Evolutionary conservation across 2,329 filamentous ascomycete genomes (phyloP), one percentile per base, ranked within the genome.

Genomic region (Calonectria multiphialidica): DNA sequence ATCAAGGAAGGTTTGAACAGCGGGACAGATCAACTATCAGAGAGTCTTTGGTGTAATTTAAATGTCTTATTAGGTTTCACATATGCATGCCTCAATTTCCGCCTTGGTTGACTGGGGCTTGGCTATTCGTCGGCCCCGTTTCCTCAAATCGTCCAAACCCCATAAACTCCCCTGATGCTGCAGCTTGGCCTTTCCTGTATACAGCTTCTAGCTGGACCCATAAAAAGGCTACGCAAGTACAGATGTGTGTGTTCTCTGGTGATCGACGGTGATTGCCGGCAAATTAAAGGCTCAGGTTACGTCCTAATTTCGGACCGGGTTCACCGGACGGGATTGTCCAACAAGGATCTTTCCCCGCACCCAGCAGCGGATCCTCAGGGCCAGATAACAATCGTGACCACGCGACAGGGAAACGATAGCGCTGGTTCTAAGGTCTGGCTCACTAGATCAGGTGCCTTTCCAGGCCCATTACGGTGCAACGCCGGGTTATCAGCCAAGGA

Each of bases 1-100:
- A 59, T 40, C 53, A 25, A 33, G 13, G 25, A 40, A 23, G 33
- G 21, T 21, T 59, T 40, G 35, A 59, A 59, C 53, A 15, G 37
- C 53, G 53, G 33, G 40, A 18, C 53, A 35, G 15, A 10, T 30
- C 21, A 59, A 25, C 53, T 25, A 16, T 16, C 33, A 59, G 53
- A 59, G 53, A 59, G 25, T 1, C 35, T 59, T 10, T 59, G 30
- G 53, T 40, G 33, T 28, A 40, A 59, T 59, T 59, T 59, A 59
- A 59, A 59, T 40, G 53, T 40, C 53, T 59, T 59, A 59, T 59
- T 59, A 59, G 53, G 53, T 37, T 59, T 59, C 53, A 35, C 53
- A 8, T 23, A 23, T 23, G 33, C 53, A 57, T 40, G 33, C 23
- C 53, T 25, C 35, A 10, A 59, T 25, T 25, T 16, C 33, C 33